Evolutionary conservation across 2,329 filamentous ascomycete genomes (phyloP), one percentile per base, ranked within the genome.

Genomic region (Aspergillus fructus): DNA sequence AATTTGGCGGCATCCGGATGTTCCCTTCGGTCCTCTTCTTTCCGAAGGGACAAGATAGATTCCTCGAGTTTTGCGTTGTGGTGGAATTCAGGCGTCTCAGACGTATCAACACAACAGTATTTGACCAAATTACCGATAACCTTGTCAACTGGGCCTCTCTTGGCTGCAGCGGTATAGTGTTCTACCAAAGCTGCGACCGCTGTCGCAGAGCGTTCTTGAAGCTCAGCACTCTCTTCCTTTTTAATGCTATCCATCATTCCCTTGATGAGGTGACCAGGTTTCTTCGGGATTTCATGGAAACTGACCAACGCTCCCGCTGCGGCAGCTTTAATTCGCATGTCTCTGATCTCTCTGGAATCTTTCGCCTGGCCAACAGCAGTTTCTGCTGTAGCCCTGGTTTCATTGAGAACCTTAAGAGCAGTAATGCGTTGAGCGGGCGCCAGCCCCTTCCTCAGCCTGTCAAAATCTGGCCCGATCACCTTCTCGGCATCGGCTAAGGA

Each of bases 191-290:
- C 85, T 5, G 92, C 91, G 52, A 99, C 89, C 3, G 92, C 93
- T 13, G 85, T 85, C 2, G 93, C 91, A 27, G 93, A 96, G 23
- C 93, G 89, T 65, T 85, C 86, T 72, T 99, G 94, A 1, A 99
- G 81, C 64, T 94, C 90, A 27, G 89, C 76, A 68, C 96, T 97
- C 67, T 97, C 94, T 71, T 99, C 96, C 39, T 87, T 88, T 76
- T 97, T 99, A 69, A 99, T 85, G 68, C 93, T 97, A 73, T 99
- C 94, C 94, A 99, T 99, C 75, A 99, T 90, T 2, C 88, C 91
- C 76, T 96, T 97, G 77, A 99, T 99, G 12, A 96, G 86, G 17
- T 88, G 85, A 60, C 91, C 92, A 9, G 93, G 92, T 72, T 96
- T 97, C 83, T 96, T 97, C 0, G 96, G 93, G 9, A 97, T 83